Conservation (phyloP, 192 early-diverging fungal species). For the Umbelopsis isabellina region DNA sequence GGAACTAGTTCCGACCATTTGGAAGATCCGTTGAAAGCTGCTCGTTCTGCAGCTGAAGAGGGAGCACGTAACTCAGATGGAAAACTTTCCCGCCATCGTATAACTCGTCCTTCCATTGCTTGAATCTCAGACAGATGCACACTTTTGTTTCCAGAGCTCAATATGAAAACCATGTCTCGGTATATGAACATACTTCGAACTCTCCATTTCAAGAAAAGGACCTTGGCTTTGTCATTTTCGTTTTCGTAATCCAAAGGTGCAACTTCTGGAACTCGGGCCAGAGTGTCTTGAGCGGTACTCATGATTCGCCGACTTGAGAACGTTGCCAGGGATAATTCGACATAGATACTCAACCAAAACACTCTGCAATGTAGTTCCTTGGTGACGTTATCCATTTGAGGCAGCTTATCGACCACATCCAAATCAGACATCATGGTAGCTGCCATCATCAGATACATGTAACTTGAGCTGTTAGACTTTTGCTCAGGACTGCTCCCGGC, state of each 20-base stretch:
- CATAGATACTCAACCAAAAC: constrained; percentile 14
- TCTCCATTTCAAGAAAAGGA: constrained; percentile 13
- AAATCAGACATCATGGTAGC: constrained; percentile 21
- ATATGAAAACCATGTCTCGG: constrained; percentile 9
- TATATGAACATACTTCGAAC: constrained; percentile 14
- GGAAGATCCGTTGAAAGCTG: background rate
- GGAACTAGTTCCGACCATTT: constrained; percentile 20
- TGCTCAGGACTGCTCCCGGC: constrained; percentile 11
- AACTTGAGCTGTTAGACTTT: constrained; percentile 16
- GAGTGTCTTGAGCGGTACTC: constrained; percentile 9
- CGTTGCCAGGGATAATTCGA: constrained; percentile 5
- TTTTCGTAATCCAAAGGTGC: constrained; percentile 2
- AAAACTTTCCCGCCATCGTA: background rate
- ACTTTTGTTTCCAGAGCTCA: constrained; percentile 18
- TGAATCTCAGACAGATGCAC: constrained; percentile 1
- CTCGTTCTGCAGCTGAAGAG: background rate
- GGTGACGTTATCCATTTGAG: constrained; percentile 2
- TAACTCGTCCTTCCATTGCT: constrained; percentile 1
- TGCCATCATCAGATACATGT: constrained; percentile 19
- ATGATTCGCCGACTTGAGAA: constrained; percentile 17
- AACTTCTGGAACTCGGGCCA: constrained; percentile 1
- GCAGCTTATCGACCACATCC: constrained; percentile 10
- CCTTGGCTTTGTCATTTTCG: constrained; percentile 9
- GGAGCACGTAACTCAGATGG: background rate
- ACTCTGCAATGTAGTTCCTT: constrained; percentile 5